These are phyloP conservation scores for Calonectria naviculata DNA, from an alignment of 2,329 filamentous ascomycete genomes.

Conservation along the genomic window DNA sequence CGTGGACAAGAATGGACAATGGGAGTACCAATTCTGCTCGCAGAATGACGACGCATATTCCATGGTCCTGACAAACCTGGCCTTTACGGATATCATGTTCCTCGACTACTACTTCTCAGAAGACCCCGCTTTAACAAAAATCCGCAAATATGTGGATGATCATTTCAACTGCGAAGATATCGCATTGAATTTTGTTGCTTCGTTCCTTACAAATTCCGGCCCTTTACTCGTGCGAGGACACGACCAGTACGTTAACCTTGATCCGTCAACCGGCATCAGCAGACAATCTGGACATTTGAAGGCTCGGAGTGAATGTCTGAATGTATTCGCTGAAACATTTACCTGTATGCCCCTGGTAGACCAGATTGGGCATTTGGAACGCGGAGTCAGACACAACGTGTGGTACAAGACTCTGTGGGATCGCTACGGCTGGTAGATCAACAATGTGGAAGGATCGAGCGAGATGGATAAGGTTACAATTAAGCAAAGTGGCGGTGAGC, in stretches of 20 bases:
- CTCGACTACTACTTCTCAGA: background rate
- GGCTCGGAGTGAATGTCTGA: background rate
- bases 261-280: background rate
- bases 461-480: background rate
- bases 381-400: background rate
- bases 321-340: background rate
- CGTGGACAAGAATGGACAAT: background rate
- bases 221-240: background rate
- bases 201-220: background rate
- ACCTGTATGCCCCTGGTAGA: background rate
- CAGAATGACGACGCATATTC: background rate
- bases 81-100: background rate
- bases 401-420: constrained; percentile 1
- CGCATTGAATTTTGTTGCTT: background rate
- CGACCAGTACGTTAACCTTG: background rate
- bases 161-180: constrained; percentile 1
- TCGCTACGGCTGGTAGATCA: background rate
- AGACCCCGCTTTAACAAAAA: background rate
- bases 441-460: no score
- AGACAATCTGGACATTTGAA: background rate
- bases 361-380: background rate
- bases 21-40: background rate
- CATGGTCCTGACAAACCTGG: background rate
- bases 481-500: background rate
- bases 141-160: background rate